Base-by-base conservation (phyloP, 164 flowering plant species). In the Dillenia turbinata region DNA sequence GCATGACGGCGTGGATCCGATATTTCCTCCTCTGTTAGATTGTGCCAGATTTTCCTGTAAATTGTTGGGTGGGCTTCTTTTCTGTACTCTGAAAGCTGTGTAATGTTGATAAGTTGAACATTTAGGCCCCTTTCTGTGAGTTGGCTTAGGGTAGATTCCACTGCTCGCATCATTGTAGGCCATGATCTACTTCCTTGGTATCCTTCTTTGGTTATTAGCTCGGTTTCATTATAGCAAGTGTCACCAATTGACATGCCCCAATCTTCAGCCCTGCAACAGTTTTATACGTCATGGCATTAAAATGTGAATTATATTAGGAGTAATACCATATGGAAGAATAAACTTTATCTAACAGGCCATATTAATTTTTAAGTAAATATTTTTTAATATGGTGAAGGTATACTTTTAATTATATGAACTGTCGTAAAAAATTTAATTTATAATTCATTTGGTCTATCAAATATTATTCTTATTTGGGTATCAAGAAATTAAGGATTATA, bases 31-130 rank as follows among this genome's bases (percentile, higher is more conserved):
- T 74, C 62, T 0, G 77, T 85, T 50, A 81, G 62, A 2, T 81
- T 62, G 2, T 68, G 84, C 85, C 84, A 85, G 16, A 82, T 90
- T 69, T 75, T 86, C 64, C 83, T 81, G 56, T 81, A 69, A 13
- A 87, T 73, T 0, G 96, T 77, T 40, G 93, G 91, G 54, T 91
- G 96, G 0, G 76, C 96, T 63, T 91, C 96, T 77, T 84, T 91
- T 19, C 97, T 54, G 68, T 87, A 88, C 60, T 87, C 86, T 5
- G 96, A 81, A 8, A 91, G 69, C 47, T 83, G 90, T 1, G 96
- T 88, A 17, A 91, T 85, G 74, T 89, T 87, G 2, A 91, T 64
- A 47, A 85, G 47, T 45, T 82, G 63, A 5, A 91, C 80, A 8
- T 74, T 59, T 48, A 85, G 2, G 1, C 91, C 91, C 75, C 79